Evolutionary conservation across 129 eudicot species (phyloP).

Genomic region (Chrysanthemum makinoi): DNA sequence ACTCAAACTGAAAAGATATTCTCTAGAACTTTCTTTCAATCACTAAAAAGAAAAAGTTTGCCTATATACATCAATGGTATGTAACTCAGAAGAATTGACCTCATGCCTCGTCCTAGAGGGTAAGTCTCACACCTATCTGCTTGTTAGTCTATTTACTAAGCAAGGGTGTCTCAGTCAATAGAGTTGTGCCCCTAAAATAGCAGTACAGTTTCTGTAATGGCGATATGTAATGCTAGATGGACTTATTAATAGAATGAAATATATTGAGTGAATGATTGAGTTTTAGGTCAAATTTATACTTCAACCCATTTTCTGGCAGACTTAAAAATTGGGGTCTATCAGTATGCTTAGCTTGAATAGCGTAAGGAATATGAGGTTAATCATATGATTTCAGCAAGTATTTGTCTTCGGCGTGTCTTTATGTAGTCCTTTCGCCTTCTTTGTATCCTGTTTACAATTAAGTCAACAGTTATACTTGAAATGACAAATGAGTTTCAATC

Average conservation of each 20-base stretch:
- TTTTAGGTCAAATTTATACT: neutral
- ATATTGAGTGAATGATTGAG: neutral
- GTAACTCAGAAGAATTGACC: too few relatives aligned
- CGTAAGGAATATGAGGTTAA: neutral
- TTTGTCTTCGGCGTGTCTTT: neutral
- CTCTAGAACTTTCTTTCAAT: neutral
- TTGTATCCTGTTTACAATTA: too few relatives aligned
- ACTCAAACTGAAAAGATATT: neutral
- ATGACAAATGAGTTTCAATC: too few relatives aligned
- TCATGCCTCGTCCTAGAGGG: too few relatives aligned
- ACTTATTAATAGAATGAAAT: neutral
- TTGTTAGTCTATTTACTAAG: too few relatives aligned
- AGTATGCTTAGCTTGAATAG: neutral
- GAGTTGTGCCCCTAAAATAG: too few relatives aligned
- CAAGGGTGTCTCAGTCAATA: too few relatives aligned
- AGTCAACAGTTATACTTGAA: too few relatives aligned
- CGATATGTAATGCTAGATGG: neutral
- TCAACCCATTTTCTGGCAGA: neutral
- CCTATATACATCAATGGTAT: too few relatives aligned
- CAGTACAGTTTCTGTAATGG: too few relatives aligned
- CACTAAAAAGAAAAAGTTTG: neutral
- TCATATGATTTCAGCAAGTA: neutral
- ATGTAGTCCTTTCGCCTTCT: neutral
- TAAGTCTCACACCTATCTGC: too few relatives aligned
- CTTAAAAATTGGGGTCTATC: neutral